Conservation (phyloP, 768 basidiomycete genomes). For the Cyclocybe aegerita region DNA sequence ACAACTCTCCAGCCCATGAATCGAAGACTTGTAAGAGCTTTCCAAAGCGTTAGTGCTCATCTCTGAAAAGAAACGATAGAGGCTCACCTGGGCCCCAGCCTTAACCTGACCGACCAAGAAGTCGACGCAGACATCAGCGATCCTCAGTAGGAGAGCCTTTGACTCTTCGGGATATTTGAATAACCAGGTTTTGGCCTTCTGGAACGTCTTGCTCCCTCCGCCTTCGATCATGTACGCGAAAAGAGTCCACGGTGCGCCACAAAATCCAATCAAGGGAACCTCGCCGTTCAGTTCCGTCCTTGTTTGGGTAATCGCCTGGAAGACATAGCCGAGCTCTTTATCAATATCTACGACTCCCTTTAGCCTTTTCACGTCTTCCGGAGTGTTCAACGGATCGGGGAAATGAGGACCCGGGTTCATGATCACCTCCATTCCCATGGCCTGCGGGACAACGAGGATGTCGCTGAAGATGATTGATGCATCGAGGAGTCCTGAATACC, state of each 20-base stretch:
- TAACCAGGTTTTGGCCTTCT: slow-evolving; percentile 92
- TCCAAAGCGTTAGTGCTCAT: neutral
- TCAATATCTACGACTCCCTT: slow-evolving; percentile 68
- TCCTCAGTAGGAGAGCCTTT: slow-evolving; percentile 68
- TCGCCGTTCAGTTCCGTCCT: slow-evolving; percentile 78
- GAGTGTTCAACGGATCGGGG: slow-evolving; percentile 79
- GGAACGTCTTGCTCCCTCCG: slow-evolving; percentile 86
- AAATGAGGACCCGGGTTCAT: slow-evolving; percentile 95
- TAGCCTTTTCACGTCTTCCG: slow-evolving; percentile 69
- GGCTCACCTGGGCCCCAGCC: slow-evolving; percentile 90
- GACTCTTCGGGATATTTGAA: slow-evolving; percentile 89
- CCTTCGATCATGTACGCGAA: slow-evolving; percentile 99
- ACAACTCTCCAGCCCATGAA: slow-evolving; percentile 92
- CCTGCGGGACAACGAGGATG: slow-evolving; percentile 97
- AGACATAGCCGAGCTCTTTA: slow-evolving; percentile 88
- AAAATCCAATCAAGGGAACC: slow-evolving; percentile 96
- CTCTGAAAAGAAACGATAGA: neutral
- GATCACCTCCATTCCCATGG: slow-evolving; percentile 92
- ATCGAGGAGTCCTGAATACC: slow-evolving; percentile 85
- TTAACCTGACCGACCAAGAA: slow-evolving; percentile 90
- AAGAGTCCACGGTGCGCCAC: slow-evolving; percentile 97
- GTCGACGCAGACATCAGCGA: slow-evolving; percentile 89
- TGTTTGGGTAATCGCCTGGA: slow-evolving; percentile 86
- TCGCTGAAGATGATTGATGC: slow-evolving; percentile 98
- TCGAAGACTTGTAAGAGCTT: slow-evolving; percentile 97